Evolutionary conservation across 306 rosid species (phyloP).

Genomic region (Morella rubra): DNA sequence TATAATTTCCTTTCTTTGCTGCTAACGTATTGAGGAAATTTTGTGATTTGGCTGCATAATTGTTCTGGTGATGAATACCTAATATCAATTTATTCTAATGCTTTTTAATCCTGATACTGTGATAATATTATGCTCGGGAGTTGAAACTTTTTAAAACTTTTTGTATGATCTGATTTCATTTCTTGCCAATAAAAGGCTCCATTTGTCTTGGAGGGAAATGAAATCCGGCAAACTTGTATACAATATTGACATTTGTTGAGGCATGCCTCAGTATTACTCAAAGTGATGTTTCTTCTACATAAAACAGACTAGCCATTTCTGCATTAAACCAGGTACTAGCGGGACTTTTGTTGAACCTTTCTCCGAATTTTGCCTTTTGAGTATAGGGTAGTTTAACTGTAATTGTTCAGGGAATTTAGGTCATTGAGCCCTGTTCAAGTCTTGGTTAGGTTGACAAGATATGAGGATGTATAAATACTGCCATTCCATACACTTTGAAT

Average conservation of each 20-base stretch:
- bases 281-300: not conserved
- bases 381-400: not conserved
- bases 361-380: not conserved
- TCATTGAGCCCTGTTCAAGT: not conserved
- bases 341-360: not conserved
- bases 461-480: not conserved
- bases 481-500: not conserved
- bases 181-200: not conserved
- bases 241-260: not conserved
- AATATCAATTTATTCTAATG: not conserved
- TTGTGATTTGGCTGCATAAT: not conserved
- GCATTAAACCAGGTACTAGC: not conserved
- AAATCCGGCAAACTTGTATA: not conserved
- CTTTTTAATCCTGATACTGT: not conserved
- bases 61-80: not conserved
- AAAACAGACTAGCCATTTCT: not conserved
- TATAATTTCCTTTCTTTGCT: constrained; percentile 28
- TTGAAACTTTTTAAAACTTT: not conserved
- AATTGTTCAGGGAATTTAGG: not conserved
- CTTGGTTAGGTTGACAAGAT: not conserved
- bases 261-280: not conserved
- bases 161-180: not conserved
- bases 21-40: constrained; percentile 9
- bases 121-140: not conserved
- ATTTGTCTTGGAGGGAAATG: not conserved